These are phyloP conservation scores for Tricholoma bakamatsutake DNA, from an alignment of 768 basidiomycete species.

Conservation along the genomic window DNA sequence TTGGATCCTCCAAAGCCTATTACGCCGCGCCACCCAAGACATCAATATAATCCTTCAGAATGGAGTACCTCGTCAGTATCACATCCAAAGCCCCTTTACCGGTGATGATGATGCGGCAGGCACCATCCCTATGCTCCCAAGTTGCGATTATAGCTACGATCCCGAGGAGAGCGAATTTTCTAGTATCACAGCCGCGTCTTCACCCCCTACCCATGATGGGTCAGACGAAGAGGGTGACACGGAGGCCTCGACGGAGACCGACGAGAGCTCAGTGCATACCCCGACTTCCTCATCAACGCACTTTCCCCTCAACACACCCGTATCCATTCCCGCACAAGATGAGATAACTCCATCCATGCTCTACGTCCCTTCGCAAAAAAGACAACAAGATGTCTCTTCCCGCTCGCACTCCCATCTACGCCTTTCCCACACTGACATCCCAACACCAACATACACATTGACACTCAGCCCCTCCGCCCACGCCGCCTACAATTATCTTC, in stretches of 20 bases:
- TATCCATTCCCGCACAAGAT: neutral
- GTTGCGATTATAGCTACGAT: slow-evolving; percentile 1
- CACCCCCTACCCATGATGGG: slow-evolving; percentile 26
- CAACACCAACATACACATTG: neutral
- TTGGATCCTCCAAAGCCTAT: slow-evolving; percentile 51
- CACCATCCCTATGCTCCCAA: neutral
- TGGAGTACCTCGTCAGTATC: neutral
- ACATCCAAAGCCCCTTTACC: neutral
- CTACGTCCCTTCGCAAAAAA: slow-evolving; percentile 18
- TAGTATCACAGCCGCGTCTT: slow-evolving; percentile 24
- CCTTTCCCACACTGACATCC: neutral
- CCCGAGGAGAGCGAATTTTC: slow-evolving; percentile 21
- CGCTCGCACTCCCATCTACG: slow-evolving; percentile 7
- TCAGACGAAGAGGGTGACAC: slow-evolving; percentile 34
- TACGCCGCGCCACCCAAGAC: slow-evolving; percentile 32
- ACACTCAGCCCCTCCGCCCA: slow-evolving; percentile 14
- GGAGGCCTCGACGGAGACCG: slow-evolving; percentile 31
- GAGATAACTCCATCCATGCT: neutral
- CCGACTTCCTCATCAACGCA: slow-evolving; percentile 30
- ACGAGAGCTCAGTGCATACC: slow-evolving; percentile 45
- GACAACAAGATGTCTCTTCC: slow-evolving; percentile 12
- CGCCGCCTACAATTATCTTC: slow-evolving; percentile 28
- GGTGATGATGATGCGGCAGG: slow-evolving; percentile 17
- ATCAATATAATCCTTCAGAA: neutral
- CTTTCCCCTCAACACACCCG: slow-evolving; percentile 11